Percentiles rank a stretch among this genome's conserved stretches.
Evolutionary conservation across 345 rosid genomes (phyloP).

Genomic region (Boechera stricta): DNA sequence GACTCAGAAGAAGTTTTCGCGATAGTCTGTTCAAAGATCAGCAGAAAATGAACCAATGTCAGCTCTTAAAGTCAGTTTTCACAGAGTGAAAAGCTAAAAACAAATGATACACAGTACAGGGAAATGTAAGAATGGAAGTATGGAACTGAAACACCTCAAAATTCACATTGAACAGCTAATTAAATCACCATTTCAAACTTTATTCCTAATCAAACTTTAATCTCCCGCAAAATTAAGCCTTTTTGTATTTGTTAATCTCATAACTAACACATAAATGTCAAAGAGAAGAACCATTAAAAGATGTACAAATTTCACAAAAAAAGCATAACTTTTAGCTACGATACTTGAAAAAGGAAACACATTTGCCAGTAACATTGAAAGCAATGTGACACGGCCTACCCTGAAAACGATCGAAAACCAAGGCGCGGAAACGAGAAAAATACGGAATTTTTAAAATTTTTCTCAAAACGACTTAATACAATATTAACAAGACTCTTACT

Average conservation of each 20-base stretch:
- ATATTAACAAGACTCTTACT: too few species aligned
- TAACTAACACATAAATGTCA: background rate
- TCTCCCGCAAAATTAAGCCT: background rate
- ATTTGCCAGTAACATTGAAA: background rate
- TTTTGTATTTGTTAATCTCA: background rate
- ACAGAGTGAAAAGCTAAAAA: background rate
- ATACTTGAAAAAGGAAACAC: background rate
- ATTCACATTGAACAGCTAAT: background rate
- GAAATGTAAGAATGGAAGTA: background rate
- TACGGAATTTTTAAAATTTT: too few species aligned
- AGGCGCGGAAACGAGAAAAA: too few species aligned
- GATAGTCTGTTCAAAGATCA: slow-evolving; percentile 49
- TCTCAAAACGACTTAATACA: too few species aligned
- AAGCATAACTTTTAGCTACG: too few species aligned
- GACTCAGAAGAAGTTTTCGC: slow-evolving; percentile 49
- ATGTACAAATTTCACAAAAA: background rate
- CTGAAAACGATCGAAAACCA: too few species aligned
- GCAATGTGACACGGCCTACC: too few species aligned
- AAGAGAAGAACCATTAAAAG: background rate
- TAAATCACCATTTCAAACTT: too few species aligned
- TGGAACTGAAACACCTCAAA: background rate
- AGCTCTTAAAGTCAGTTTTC: background rate
- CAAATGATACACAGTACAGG: background rate
- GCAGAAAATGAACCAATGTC: background rate
- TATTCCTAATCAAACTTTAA: too few species aligned